Base-by-base conservation (phyloP, 1,284 basidiomycete species). In the Leccinum griseonigrum region DNA sequence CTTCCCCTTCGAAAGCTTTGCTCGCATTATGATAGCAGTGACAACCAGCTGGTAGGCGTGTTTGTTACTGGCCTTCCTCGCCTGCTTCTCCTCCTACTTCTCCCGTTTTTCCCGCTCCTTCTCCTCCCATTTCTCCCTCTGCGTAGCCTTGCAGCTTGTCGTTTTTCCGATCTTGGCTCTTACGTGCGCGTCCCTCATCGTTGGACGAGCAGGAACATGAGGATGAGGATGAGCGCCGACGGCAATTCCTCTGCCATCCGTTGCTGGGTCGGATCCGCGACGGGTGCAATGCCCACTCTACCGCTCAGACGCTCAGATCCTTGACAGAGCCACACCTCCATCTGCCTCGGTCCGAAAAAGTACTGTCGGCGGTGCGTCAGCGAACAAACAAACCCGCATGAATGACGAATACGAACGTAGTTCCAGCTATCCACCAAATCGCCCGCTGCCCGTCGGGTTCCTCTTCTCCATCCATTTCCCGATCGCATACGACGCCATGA, bases 401-500 rank as follows among this genome's bases (percentile, higher is more conserved):
- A 16, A 48, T 48, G n/a, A 9, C 3, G 11, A 5, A 5, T 13
- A 57, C 72, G 16, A 4, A 74, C 72, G 10, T 74, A 66, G 54
- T 74, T 74, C 74, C 72, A 74, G 60, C 73, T 63, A 38, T 76
- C 72, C 2, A 74, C 59, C 1, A 74, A 3, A n/a, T 75, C 74
- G 4, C 74, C 74, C 31, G 69, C 71, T 1, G 72, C 73, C 1
- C 31, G 54, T 1, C 73, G 67, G 56, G n/a, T 75, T 74, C 57
- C 54, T 66, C 28, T 13, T 18, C 57, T 67, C 64, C 71, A 75
- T 75, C 61, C 7, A 66, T 14, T 54, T 71, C 46, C 71, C 65
- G 10, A 73, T 72, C 4, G 28, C 58, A 10, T 4, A 1, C 9
- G 73, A 69, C 58, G 59, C 34, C 0, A 75, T 4, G 54, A 75